These are phyloP conservation scores for Phaeosphaeria sp. DNA, from an alignment of 2,329 filamentous ascomycete genomes.

Conservation along the genomic window DNA sequence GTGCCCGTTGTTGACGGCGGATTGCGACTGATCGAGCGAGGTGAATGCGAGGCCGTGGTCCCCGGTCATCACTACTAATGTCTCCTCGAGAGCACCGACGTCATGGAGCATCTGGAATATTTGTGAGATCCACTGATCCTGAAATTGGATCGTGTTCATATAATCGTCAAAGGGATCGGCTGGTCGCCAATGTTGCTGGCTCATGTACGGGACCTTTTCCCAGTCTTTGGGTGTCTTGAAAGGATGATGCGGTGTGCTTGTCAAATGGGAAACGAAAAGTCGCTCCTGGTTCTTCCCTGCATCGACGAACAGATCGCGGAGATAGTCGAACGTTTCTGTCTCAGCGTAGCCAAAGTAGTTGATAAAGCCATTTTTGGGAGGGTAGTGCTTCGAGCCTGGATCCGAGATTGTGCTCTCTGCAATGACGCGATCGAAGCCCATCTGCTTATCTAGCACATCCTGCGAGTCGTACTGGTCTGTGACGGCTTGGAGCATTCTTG, in stretches of 20 bases:
- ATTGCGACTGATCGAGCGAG: constrained; percentile 20
- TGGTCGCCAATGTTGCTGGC: constrained; percentile 18
- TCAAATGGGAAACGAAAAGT: constrained; percentile 21
- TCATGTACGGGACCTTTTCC: constrained; percentile 12
- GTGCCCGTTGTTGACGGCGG: constrained; percentile 22
- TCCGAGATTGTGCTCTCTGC: constrained; percentile 18
- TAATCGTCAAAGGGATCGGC: constrained; percentile 20
- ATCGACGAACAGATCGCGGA: constrained; percentile 22
- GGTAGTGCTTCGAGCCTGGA: constrained; percentile 19
- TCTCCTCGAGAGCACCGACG: constrained; percentile 18
- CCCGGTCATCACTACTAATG: constrained; percentile 21
- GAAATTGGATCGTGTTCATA: constrained; percentile 24
- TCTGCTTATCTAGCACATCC: constrained; percentile 18
- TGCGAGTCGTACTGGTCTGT: constrained; percentile 25
- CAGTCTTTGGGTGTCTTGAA: constrained; percentile 22
- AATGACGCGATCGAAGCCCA: constrained; percentile 19
- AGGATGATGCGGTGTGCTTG: constrained; percentile 23
- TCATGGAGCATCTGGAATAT: constrained; percentile 25
- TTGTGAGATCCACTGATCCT: constrained; percentile 23
- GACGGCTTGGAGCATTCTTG: constrained; percentile 17
- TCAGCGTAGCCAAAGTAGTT: constrained; percentile 26
- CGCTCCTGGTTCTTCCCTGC: constrained; percentile 14
- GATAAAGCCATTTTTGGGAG: constrained; percentile 19
- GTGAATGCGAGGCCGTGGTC: constrained; percentile 24
- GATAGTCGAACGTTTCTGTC: constrained; percentile 19